Evolutionary conservation across 768 basidiomycete genomes (phyloP).

Genomic region (Pleurotus eryngii): DNA sequence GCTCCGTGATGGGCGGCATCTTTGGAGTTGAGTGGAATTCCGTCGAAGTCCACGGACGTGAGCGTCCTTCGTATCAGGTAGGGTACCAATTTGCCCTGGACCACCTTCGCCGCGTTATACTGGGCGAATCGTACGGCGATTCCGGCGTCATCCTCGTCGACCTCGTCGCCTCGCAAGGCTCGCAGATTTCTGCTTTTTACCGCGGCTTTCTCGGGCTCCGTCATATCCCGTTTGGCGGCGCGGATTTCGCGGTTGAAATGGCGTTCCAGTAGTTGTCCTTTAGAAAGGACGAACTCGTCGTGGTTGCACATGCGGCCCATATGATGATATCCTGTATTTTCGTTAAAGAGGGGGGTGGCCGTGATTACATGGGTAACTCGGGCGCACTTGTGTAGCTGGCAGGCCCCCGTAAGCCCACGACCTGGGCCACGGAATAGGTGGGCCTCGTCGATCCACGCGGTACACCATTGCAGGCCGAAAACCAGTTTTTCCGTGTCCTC

Average conservation of each 20-base stretch:
- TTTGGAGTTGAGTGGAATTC: background rate
- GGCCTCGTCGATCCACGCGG: slow-evolving; percentile 10
- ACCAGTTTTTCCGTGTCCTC: background rate
- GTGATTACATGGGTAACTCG: background rate
- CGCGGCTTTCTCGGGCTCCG: no score
- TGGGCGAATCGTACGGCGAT: background rate
- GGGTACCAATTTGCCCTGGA: background rate
- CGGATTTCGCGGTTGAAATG: background rate
- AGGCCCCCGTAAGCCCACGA: slow-evolving; percentile 6
- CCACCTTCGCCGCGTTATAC: background rate
- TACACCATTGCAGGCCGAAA: slow-evolving; percentile 4
- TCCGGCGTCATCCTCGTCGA: background rate
- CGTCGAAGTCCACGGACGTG: background rate
- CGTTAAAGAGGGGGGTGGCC: slow-evolving; percentile 12
- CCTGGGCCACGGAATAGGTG: slow-evolving; percentile 12
- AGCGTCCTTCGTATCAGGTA: slow-evolving; percentile 4
- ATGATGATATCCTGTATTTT: slow-evolving; percentile 4
- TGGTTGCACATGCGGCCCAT: slow-evolving; percentile 1
- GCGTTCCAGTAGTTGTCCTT: background rate
- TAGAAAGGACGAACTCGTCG: background rate
- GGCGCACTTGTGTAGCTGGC: background rate
- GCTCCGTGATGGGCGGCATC: background rate
- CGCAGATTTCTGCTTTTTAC: no score
- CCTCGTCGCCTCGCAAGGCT: no score
- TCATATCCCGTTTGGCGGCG: background rate